Base-by-base conservation (phyloP, 306 rosid genomes). In the Abrus pulchellus region DNA sequence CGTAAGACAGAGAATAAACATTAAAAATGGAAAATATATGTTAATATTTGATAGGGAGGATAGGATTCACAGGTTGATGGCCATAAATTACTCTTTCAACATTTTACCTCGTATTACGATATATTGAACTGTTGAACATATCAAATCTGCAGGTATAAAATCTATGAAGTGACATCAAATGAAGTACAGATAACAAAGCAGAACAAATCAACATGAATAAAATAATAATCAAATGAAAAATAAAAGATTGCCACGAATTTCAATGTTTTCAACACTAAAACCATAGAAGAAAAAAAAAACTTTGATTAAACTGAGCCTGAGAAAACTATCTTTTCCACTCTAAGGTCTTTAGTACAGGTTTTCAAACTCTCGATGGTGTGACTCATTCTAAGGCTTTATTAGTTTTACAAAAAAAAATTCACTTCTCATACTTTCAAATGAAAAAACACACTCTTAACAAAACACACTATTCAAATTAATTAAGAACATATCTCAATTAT, bases 91-190 rank as follows among this genome's bases (percentile, higher is more conserved):
- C 29, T 34, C 11, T 13, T 48, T 70, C 5, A 69, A 70, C 52
- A 34, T 70, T 44, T 70, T 57, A 68, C 11, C n/a, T 52, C 5
- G 5, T 28, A 30, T 65, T 43, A 47, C n/a, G 61, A 14, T 47
- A 34, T 61, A 11, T 5, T 30, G 29, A 62, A 76, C 62, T 14
- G 20, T 47, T 49, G 6, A 65, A 77, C 48, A 62, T 7, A 14
- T 74, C 44, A 74, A 79, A 79, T 56, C 60, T 55, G 29, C 60
- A 45, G 11, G 59, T n/a, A 30, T 33, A 52, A 77, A 75, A 78
- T 5, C 8, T 66, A 28, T 9, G 54, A 76, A 41, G 67, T 28
- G 29, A 11, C 49, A 9, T 13, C 56, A 40, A 57, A 38, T 7
- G 12, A 63, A 48, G 20, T 44, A 44, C 8, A 61, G 55, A 50